A percentile compares a stretch with the other conserved stretches of the same genome.
phyloP scores from a whole-genome alignment of 2,329 filamentous ascomycete species.

The Orbilia blumenaviensis region DNA sequence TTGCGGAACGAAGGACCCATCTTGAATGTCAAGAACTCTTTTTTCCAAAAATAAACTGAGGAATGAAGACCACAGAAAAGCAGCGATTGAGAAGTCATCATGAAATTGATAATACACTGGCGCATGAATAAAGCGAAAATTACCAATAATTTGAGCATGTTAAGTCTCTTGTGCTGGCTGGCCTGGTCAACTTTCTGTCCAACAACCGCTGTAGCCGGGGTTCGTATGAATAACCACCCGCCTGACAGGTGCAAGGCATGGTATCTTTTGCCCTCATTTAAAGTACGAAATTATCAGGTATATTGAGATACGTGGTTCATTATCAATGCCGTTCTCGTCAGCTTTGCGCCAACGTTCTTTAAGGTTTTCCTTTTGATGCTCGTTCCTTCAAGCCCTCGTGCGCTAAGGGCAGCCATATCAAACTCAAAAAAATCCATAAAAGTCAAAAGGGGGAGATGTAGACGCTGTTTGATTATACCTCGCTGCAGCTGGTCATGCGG shows the following conservation, averaged over 20 bases:
- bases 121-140: slow-evolving; percentile 25
- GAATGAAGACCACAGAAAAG: neutral
- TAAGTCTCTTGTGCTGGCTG: neutral
- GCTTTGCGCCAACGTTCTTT: slow-evolving; percentile 9
- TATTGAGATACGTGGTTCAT: slow-evolving; percentile 1
- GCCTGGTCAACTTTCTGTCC: slow-evolving; percentile 1
- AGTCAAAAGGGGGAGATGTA: slow-evolving; percentile 12
- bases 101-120: neutral
- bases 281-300: slow-evolving; percentile 26
- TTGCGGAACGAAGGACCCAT: slow-evolving; percentile 29
- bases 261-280: slow-evolving; percentile 22
- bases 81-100: neutral
- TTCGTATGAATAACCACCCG: slow-evolving; percentile 45
- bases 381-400: neutral
- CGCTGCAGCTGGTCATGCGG: neutral
- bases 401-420: slow-evolving; percentile 1
- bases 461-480: slow-evolving; percentile 9
- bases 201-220: slow-evolving; percentile 45
- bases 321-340: slow-evolving; percentile 27
- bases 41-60: slow-evolving; percentile 42
- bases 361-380: slow-evolving; percentile 19
- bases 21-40: slow-evolving; percentile 3
- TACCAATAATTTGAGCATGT: neutral
- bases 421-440: slow-evolving; percentile 17
- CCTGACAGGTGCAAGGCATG: neutral